phyloP scores from a whole-genome alignment of 75 land plant species.

The Sequoia sempervirens region DNA sequence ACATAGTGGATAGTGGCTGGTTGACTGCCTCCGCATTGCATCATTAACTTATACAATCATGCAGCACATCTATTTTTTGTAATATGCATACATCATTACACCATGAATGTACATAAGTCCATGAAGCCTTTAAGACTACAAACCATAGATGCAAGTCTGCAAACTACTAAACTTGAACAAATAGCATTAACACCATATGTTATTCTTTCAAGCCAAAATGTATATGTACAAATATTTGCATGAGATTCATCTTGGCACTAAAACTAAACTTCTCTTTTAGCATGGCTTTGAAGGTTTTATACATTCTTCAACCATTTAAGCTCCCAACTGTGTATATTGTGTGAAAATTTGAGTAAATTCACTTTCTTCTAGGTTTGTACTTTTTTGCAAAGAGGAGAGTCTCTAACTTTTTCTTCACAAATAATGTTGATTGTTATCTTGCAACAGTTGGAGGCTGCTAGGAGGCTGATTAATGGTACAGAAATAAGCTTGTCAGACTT shows the following conservation, averaged over 20 bases:
- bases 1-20: neutral
- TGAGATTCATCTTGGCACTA: neutral
- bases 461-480: conserved; percentile 65
- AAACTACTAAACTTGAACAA: neutral
- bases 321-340: neutral
- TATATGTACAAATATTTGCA: neutral
- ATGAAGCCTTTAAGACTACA: neutral
- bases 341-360: neutral
- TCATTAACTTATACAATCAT: neutral
- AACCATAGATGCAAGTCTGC: neutral
- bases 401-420: neutral
- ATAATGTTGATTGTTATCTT: neutral
- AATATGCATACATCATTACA: neutral
- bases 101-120: neutral
- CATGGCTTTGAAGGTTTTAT: neutral
- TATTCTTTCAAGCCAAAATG: neutral
- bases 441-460: conserved; percentile 54
- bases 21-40: neutral
- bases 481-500: conserved; percentile 77
- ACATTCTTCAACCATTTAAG: neutral
- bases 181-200: neutral
- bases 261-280: neutral
- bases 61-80: neutral
- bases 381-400: neutral
- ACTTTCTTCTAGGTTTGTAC: neutral